Conservation (phyloP, 2,329 filamentous ascomycete species). For the Sphaerostilbella broomeana region DNA sequence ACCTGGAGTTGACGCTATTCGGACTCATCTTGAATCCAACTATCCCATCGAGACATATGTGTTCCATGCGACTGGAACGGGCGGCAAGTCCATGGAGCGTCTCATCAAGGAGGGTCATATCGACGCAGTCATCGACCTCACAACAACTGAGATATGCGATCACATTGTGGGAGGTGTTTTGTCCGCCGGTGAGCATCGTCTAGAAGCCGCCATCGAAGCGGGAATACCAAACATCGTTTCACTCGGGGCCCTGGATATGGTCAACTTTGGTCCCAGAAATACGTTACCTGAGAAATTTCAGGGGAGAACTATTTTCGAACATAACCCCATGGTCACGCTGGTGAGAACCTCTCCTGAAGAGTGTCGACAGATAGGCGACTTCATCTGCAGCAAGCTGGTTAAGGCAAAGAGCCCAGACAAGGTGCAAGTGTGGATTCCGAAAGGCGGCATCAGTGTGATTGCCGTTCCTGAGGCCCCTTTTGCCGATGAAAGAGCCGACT, state of each 20-base stretch:
- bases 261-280: conserved; percentile 53
- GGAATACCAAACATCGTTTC: conserved; percentile 50
- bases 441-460: conserved; percentile 55
- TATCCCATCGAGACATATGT: conserved; percentile 52
- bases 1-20: conserved; percentile 52
- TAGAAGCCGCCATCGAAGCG: conserved; percentile 49
- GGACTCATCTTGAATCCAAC: conserved; percentile 40
- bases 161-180: conserved; percentile 57
- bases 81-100: conserved; percentile 63
- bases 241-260: conserved; percentile 52
- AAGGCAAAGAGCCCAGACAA: conserved; percentile 30
- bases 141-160: conserved; percentile 63
- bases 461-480: conserved; percentile 48
- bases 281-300: conserved; percentile 51
- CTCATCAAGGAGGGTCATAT: conserved; percentile 51
- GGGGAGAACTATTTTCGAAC: conserved; percentile 49
- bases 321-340: conserved; percentile 61
- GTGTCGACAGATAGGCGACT: conserved; percentile 45
- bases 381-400: conserved; percentile 49
- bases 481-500: conserved; percentile 36
- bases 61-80: conserved; percentile 65
- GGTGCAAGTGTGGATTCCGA: conserved; percentile 53
- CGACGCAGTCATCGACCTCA: conserved; percentile 63
- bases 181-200: conserved; percentile 48
- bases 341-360: conserved; percentile 58